phyloP scores from a whole-genome alignment of 805 yeast genomes.

The Starmerella floris region DNA sequence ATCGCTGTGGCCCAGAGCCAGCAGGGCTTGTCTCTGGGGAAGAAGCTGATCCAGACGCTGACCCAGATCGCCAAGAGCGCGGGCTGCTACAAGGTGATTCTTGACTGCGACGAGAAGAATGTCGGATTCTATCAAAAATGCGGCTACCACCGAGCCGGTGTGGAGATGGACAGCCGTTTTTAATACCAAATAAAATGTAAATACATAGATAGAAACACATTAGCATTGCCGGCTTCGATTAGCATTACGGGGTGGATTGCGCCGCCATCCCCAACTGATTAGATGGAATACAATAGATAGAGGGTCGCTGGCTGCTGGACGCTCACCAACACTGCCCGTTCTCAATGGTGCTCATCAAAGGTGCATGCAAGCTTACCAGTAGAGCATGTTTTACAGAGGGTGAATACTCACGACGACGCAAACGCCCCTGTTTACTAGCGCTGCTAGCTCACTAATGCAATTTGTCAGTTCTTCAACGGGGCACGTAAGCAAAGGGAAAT shows the following conservation, averaged over 20 bases:
- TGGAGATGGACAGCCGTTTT: slow-evolving; percentile 25
- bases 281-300: too few relatives aligned
- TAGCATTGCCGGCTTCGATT: neutral
- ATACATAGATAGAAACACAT: neutral
- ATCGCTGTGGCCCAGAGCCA: slow-evolving; percentile 62
- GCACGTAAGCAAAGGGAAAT: too few relatives aligned
- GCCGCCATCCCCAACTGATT: too few relatives aligned
- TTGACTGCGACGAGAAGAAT: slow-evolving; percentile 79
- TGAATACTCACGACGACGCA: too few relatives aligned
- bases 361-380: too few relatives aligned
- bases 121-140: slow-evolving; percentile 81
- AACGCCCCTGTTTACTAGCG: too few relatives aligned
- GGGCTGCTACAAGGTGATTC: slow-evolving; percentile 78
- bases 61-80: slow-evolving; percentile 41
- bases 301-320: too few relatives aligned
- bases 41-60: slow-evolving; percentile 47
- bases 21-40: slow-evolving; percentile 78
- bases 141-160: slow-evolving; percentile 43
- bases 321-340: too few relatives aligned
- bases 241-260: neutral
- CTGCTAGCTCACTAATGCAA: too few relatives aligned
- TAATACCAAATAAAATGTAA: slow-evolving; percentile 1
- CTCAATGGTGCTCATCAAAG: too few relatives aligned
- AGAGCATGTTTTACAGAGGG: too few relatives aligned
- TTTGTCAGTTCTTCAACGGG: too few relatives aligned